Conservation (phyloP, 2,329 filamentous ascomycete genomes). For the Aureobasidium sp. region DNA sequence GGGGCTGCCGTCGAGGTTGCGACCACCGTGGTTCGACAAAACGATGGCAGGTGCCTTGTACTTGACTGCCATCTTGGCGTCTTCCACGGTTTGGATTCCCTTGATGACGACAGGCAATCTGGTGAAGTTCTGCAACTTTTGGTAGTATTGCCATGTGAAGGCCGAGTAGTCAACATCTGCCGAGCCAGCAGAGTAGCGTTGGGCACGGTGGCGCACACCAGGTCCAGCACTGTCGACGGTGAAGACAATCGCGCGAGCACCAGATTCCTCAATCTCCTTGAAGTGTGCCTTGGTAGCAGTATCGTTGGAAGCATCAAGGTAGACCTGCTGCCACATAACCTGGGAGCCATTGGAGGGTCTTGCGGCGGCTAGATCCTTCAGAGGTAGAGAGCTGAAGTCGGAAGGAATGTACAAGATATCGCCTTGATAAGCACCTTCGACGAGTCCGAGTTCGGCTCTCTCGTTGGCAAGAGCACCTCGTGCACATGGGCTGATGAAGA, state of each 20-base stretch:
- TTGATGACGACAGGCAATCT: conserved; percentile 35
- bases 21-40: conserved; percentile 44
- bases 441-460: conserved; percentile 49
- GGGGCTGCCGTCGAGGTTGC: conserved; percentile 42
- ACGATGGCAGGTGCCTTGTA: conserved; percentile 38
- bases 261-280: conserved; percentile 24
- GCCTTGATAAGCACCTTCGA: conserved; percentile 39
- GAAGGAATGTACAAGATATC: conserved; percentile 44
- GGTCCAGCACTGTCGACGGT: conserved; percentile 32
- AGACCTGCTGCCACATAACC: conserved; percentile 35
- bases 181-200: conserved; percentile 24
- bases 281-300: conserved; percentile 26
- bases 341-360: conserved; percentile 30
- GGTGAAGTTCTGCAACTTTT: conserved; percentile 29
- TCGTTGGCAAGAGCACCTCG: conserved; percentile 84
- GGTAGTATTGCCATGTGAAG: conserved; percentile 29
- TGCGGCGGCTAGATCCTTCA: conserved; percentile 26
- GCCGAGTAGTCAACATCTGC: conserved; percentile 24
- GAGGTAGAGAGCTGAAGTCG: conserved; percentile 27
- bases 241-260: conserved; percentile 32
- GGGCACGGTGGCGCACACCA: conserved; percentile 29
- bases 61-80: conserved; percentile 33
- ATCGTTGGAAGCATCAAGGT: conserved; percentile 25
- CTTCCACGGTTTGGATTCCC: conserved; percentile 32
- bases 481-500: conserved; percentile 91